Percentiles rank a stretch among this genome's conserved stretches.
Conservation (phyloP, 2,329 filamentous ascomycete genomes). For the Rutstroemia sydowiana region DNA sequence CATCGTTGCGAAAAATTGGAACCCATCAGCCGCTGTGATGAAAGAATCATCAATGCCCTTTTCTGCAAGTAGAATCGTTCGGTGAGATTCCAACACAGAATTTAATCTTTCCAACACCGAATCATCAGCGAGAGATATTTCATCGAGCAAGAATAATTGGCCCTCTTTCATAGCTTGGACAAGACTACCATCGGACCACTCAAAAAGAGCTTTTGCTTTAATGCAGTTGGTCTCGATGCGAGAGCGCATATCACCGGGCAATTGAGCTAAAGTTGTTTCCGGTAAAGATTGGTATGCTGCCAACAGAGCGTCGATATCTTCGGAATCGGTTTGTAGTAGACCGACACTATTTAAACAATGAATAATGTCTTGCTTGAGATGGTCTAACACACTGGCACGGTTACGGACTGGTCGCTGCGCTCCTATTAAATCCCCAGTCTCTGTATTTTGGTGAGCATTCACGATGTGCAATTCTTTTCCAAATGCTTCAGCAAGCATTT, state of each 20-base stretch:
- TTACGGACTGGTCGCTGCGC: slow-evolving; percentile 90
- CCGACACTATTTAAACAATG: slow-evolving; percentile 35
- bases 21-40: slow-evolving; percentile 67
- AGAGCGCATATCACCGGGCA: slow-evolving; percentile 27
- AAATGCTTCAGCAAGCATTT: slow-evolving; percentile 78
- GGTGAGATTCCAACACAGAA: slow-evolving; percentile 84
- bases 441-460: slow-evolving; percentile 96
- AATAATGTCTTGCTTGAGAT: slow-evolving; percentile 55
- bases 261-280: slow-evolving; percentile 35
- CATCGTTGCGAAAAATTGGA: slow-evolving; percentile 98
- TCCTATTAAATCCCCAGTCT: slow-evolving; percentile 94
- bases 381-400: slow-evolving; percentile 61
- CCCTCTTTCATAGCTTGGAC: slow-evolving; percentile 90
- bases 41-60: slow-evolving; percentile 83
- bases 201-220: slow-evolving; percentile 79
- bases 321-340: slow-evolving; percentile 48
- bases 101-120: slow-evolving; percentile 95
- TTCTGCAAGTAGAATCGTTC: slow-evolving; percentile 83
- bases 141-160: slow-evolving; percentile 87
- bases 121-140: slow-evolving; percentile 96
- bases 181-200: slow-evolving; percentile 92
- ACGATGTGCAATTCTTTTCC: slow-evolving; percentile 75
- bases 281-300: slow-evolving; percentile 38
- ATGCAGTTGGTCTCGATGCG: slow-evolving; percentile 42
- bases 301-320: slow-evolving; percentile 49